Percentiles rank a stretch among this genome's conserved stretches.
Evolutionary conservation across 2,329 filamentous ascomycete genomes (phyloP).

Genomic region (Pseudopithomyces chartarum): DNA sequence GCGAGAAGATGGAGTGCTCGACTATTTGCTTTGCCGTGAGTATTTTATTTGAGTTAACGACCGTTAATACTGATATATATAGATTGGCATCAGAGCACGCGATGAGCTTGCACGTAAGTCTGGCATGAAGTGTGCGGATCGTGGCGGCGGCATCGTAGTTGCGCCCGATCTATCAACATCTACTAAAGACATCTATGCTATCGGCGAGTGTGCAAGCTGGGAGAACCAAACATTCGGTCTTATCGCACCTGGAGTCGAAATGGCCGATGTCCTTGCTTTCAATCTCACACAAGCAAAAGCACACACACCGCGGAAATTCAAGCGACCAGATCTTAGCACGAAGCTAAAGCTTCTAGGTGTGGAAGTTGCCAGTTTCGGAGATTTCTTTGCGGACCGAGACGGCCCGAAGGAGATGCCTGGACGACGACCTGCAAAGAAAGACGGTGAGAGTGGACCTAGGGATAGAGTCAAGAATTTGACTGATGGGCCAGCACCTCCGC

Average conservation of each 20-base stretch:
- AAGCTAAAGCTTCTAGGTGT: constrained; percentile 90
- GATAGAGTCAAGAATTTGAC: constrained; percentile 59
- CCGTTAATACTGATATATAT: constrained; percentile 10
- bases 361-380: constrained; percentile 90
- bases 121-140: constrained; percentile 72
- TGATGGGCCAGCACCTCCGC: constrained; percentile 60
- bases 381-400: constrained; percentile 89
- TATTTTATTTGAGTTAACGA: constrained; percentile 7
- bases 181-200: constrained; percentile 75
- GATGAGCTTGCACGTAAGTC: constrained; percentile 75
- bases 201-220: constrained; percentile 92
- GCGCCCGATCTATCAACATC: constrained; percentile 71
- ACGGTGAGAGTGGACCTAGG: constrained; percentile 42
- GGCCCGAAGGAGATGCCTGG: constrained; percentile 77
- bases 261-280: constrained; percentile 90
- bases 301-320: constrained; percentile 73
- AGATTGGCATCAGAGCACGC: constrained; percentile 79
- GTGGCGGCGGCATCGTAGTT: constrained; percentile 78
- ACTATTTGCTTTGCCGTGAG: constrained; percentile 81
- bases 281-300: constrained; percentile 84
- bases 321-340: constrained; percentile 84
- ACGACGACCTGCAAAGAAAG: constrained; percentile 54
- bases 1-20: constrained; percentile 74
- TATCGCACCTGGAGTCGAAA: constrained; percentile 87
- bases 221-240: constrained; percentile 84